These are phyloP conservation scores for Acanthamoeba triangularis DNA, from an alignment of 208 protist genomes.

Conservation along the genomic window DNA sequence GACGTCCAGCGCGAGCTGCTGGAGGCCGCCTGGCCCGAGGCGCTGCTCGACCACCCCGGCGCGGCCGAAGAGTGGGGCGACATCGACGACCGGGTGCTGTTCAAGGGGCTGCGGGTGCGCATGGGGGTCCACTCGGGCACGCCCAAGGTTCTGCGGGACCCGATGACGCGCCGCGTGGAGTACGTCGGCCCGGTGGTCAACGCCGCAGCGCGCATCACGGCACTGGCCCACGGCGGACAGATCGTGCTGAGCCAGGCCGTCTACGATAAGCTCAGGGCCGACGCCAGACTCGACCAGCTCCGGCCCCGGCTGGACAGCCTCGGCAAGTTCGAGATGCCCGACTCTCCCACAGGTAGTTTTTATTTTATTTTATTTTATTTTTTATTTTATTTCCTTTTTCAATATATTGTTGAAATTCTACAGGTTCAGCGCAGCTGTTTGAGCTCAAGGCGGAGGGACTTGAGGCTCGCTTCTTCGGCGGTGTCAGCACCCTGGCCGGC, in stretches of 20 bases:
- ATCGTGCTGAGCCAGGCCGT: not conserved
- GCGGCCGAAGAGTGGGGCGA: constrained; percentile 33
- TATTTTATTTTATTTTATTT: not conserved
- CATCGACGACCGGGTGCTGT: constrained; percentile 38
- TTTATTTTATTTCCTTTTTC: too few relatives aligned
- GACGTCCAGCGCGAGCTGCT: constrained; percentile 24
- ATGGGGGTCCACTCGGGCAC: not conserved
- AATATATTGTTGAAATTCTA: too few relatives aligned
- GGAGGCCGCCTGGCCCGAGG: constrained; percentile 6
- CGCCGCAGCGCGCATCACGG: not conserved
- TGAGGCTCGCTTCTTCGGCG: constrained; percentile 18
- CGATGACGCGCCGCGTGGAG: not conserved
- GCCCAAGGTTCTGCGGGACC: not conserved
- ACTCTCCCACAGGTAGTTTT: not conserved
- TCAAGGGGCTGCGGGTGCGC: not conserved
- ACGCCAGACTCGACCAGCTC: not conserved
- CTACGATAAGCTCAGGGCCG: not conserved
- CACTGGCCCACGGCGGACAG: not conserved
- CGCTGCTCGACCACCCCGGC: constrained; percentile 44
- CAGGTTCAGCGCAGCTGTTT: not conserved
- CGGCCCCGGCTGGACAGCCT: not conserved
- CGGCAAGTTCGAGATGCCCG: constrained; percentile 20
- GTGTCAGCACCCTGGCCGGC: too few relatives aligned
- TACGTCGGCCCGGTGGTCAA: not conserved
- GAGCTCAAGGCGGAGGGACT: not conserved